A percentile compares a stretch with the other conserved stretches of the same genome.
phyloP scores from a whole-genome alignment of 257 asterid species.

The Solanum dulcamara region DNA sequence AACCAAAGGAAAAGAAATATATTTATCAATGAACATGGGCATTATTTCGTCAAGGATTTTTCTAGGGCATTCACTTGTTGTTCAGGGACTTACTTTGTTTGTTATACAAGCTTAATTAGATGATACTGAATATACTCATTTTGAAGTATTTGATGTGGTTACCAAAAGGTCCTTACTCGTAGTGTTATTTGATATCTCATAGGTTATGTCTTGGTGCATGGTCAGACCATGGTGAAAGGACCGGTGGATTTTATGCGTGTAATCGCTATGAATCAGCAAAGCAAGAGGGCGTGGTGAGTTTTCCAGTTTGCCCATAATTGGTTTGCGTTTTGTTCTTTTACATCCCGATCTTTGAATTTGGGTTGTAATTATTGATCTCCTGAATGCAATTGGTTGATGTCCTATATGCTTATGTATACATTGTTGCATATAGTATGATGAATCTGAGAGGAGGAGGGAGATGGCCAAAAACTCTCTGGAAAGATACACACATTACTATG shows the following conservation, averaged over 20 bases:
- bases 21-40: background rate
- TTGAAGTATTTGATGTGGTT: background rate
- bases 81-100: background rate
- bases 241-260: conserved; percentile 99
- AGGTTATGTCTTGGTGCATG: conserved; percentile 98
- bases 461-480: conserved; percentile 99
- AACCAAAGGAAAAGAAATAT: background rate
- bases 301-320: background rate
- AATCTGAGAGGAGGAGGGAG: conserved; percentile 93
- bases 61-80: background rate
- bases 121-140: background rate
- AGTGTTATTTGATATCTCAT: background rate
- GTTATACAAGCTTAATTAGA: background rate
- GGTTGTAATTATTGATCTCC: background rate
- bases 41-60: background rate
- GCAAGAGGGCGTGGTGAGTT: conserved; percentile 92
- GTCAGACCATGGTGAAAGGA: conserved; percentile 98
- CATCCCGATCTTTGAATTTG: background rate
- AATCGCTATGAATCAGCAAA: conserved; percentile 97
- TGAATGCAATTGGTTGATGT: background rate
- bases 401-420: background rate
- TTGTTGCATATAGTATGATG: conserved; percentile 69
- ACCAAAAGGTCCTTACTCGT: background rate
- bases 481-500: conserved; percentile 99
- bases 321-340: background rate